Base-by-base conservation (phyloP, 148 eudicot species). In the Vaccinium corymbosum region DNA sequence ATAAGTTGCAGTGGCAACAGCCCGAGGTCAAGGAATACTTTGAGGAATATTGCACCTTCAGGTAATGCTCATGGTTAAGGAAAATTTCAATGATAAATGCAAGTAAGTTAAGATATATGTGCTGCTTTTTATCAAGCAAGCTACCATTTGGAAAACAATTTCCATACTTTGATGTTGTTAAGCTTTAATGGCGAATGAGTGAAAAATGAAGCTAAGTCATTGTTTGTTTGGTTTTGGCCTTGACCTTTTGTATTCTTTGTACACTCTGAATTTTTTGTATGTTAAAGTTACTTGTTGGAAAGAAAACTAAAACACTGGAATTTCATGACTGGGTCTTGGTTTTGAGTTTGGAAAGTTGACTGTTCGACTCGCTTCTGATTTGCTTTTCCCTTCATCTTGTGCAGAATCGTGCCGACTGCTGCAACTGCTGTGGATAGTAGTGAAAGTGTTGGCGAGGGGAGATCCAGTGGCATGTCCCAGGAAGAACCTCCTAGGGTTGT, bases 31-130 rank as follows among this genome's bases (percentile, higher is more conserved):
- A 76, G 48, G 79, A 73, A 49, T 32, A 8, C 52, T 49, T 76
- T 76, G 55, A 76, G 55, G 14, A n/a, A 48, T 76, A 9, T 76
- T 76, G 79, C 55, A 48, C 29, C 55, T 73, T 73, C 55, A 76
- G 55, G 79, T 46, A 46, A 75, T 76, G 27, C n/a, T 46, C 19
- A 16, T 19, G 19, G 19, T 73, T 73, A 1, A 50, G 51, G 38
- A 35, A 16, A 42, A 17, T 73, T 19, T 73, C 51, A 22, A 7
- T 73, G 8, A 71, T 42, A 0, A 73, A 73, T 15, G 13, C 4
- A 13, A 2, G 15, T 7, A 13, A 2, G 15, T 7, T 9, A 25
- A 0, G 15, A 68, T 1, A 68, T 68, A 68, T 2, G 14, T 68
- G 35, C 35, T 68, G 25, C 73, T 51, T 68, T 68, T 29, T 68